Evolutionary conservation across 129 eudicot genomes (phyloP), one percentile per base, ranked within the genome.

Genomic region (Centella asiatica): DNA sequence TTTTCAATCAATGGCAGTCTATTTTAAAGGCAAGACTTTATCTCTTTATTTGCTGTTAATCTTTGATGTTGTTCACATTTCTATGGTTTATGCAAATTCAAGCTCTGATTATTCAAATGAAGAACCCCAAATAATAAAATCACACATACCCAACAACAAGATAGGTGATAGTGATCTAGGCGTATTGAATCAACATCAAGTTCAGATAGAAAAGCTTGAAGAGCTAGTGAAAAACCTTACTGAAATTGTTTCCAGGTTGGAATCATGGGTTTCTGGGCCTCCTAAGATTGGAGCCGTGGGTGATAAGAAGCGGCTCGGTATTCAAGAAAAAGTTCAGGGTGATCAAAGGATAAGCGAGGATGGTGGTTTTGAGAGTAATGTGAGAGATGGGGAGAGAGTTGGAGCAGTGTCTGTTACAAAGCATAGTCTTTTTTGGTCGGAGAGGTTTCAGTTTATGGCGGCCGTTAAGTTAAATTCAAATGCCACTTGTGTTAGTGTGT

Each of bases 391-490:
- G 40, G 84, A 56, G 24, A 62, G 60, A 55, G 62, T 68, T 13
- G 76, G 81, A 28, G 78, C 84, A 12, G 87, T 80, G 2, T 81
- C 89, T 10, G 85, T 92, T 56, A 87, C 93, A 0, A 88, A 77
- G 70, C 94, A 88, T 63, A 88, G 85, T 69, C 60, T 89, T 34
- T 77, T 82, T 56, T 93, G 99, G 99, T 85, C 92, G 0, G 99
- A 88, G 67, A 79, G 81, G 67, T 93, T 93, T 73, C 90, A 85
- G 57, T 88, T 88, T 54, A 76, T 88, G 49, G 82, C 96, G 0
- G 99, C 99, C 44, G 96, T 93, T 65, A 82, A 82, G 49, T 69
- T 93, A 39, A 83, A 83, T 51, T 78, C 87, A 0, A 57, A 56
- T 44, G 89, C 96, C 3, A 88, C 80, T 57, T 80, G 84, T 49